Percentiles rank a stretch among this genome's conserved stretches.
Evolutionary conservation across 257 asterid genomes (phyloP).

Genomic region (Lycium barbarum): DNA sequence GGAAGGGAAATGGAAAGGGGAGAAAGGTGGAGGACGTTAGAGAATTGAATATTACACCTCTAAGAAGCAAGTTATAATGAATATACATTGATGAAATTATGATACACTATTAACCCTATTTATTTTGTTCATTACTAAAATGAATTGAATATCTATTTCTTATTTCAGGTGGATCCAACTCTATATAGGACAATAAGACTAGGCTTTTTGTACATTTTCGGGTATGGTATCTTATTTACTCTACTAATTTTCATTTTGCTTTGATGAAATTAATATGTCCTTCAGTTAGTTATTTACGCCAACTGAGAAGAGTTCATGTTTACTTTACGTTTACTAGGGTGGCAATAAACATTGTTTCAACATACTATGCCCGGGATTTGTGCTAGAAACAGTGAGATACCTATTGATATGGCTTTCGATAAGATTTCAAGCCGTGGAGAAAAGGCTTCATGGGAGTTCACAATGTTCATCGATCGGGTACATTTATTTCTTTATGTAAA

Average conservation of each 20-base stretch:
- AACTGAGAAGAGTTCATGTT: too few species aligned
- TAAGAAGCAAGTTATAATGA: too few species aligned
- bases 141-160: background rate
- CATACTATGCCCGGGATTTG: background rate
- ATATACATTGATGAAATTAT: too few species aligned
- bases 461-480: background rate
- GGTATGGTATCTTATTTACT: background rate
- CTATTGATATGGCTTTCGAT: background rate
- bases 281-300: too few species aligned
- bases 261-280: background rate
- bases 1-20: too few species aligned
- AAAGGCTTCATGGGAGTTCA: background rate
- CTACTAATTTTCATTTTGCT: background rate
- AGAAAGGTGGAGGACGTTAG: too few species aligned
- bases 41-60: too few species aligned
- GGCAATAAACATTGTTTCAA: background rate
- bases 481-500: too few species aligned
- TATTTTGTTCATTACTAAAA: too few species aligned
- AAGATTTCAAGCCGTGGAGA: background rate
- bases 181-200: background rate
- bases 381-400: background rate
- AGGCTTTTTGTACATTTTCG: constrained; percentile 1
- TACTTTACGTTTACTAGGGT: background rate
- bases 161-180: background rate
- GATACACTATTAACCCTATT: too few species aligned